These are phyloP conservation scores for Mollisiaceae sp. DNA, from an alignment of 2,329 filamentous ascomycete species.

Conservation along the genomic window DNA sequence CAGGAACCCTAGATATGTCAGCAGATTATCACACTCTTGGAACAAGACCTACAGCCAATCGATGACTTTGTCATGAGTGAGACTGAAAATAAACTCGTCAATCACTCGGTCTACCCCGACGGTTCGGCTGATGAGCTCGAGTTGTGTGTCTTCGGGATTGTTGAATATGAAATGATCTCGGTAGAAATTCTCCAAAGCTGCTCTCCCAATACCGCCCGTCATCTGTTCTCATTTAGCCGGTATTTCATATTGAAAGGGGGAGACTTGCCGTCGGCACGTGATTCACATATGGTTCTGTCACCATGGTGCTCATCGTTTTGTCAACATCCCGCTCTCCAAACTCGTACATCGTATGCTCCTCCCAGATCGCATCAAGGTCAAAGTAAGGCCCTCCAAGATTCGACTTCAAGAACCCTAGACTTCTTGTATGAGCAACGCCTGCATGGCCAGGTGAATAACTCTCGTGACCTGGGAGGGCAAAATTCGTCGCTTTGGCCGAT, in stretches of 20 bases:
- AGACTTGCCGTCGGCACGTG: conserved; percentile 69
- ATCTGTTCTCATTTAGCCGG: conserved; percentile 24
- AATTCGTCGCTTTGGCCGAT: conserved; percentile 20
- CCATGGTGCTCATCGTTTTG: conserved; percentile 82
- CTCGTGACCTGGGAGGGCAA: conserved; percentile 29
- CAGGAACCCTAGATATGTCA: conserved; percentile 19
- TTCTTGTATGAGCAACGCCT: conserved; percentile 61
- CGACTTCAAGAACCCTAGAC: conserved; percentile 67
- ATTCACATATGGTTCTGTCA: conserved; percentile 79
- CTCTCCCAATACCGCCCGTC: conserved; percentile 71
- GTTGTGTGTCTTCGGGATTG: conserved; percentile 68
- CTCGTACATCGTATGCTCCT: conserved; percentile 75
- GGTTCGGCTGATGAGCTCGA: conserved; percentile 74
- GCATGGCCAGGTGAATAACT: conserved; percentile 46
- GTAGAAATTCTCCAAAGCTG: conserved; percentile 69
- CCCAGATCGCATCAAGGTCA: conserved; percentile 79
- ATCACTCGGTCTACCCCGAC: conserved; percentile 74
- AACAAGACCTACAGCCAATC: conserved; percentile 67
- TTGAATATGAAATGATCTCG: conserved; percentile 75
- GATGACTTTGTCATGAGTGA: conserved; percentile 66
- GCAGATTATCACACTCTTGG: neutral
- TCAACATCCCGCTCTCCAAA: conserved; percentile 72
- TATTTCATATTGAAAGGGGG: neutral
- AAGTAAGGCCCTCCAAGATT: conserved; percentile 68
- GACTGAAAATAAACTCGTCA: conserved; percentile 70